A percentile compares a stretch with the other conserved stretches of the same genome.
Conservation (phyloP, 352 stramenopile species). For the Blastocystis sp. region DNA sequence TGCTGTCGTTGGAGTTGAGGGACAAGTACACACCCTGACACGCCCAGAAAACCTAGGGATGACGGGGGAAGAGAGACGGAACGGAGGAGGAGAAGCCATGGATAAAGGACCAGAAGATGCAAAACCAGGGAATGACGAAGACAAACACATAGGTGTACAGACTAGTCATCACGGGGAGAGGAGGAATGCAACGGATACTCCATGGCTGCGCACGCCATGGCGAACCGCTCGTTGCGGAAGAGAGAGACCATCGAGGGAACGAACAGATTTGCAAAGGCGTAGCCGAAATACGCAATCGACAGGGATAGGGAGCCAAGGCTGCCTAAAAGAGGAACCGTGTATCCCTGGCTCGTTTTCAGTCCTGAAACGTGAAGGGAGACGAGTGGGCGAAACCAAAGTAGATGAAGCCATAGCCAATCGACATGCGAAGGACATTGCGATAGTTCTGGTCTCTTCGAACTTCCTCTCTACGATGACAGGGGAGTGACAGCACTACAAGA, state of each 20-base stretch:
- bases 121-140: constrained; percentile 69
- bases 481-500: background rate
- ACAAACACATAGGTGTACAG: constrained; percentile 70
- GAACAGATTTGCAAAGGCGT: constrained; percentile 73
- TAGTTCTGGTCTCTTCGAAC: constrained; percentile 45
- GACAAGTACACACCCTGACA: constrained; percentile 71
- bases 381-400: constrained; percentile 64
- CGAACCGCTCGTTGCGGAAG: constrained; percentile 63
- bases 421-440: constrained; percentile 58
- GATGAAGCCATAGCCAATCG: constrained; percentile 70
- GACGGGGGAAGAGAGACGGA: background rate
- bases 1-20: constrained; percentile 54
- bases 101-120: constrained; percentile 65
- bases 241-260: constrained; percentile 70
- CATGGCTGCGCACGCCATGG: constrained; percentile 60
- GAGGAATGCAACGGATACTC: constrained; percentile 49
- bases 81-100: constrained; percentile 66
- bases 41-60: constrained; percentile 52
- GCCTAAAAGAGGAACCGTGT: constrained; percentile 64
- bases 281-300: constrained; percentile 72
- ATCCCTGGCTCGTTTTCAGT: constrained; percentile 66
- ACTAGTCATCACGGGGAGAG: background rate
- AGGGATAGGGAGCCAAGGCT: constrained; percentile 58
- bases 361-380: background rate
- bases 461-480: constrained; percentile 27